Evolutionary conservation across 768 basidiomycete genomes (phyloP), one percentile per base, ranked within the genome.

Genomic region (Multifurca ochricompacta): DNA sequence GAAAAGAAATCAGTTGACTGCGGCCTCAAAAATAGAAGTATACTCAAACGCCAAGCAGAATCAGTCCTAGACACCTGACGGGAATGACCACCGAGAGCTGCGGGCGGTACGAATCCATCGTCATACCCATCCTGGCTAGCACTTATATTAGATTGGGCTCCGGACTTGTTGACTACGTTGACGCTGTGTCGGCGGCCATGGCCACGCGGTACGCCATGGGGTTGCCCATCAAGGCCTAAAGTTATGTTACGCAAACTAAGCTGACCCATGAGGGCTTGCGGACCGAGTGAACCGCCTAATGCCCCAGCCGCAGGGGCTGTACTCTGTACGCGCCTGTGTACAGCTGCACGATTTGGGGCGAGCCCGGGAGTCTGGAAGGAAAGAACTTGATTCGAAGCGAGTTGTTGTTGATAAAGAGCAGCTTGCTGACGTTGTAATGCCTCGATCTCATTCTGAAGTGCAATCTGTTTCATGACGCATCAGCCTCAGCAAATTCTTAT

Each of bases 181-280:
- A 94, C 91, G 59, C 90, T 92, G 68, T 93, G 90, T 53, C 92
- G 76, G 41, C 92, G 78, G 35, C 89, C 91, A 66, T 95, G 92
- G 23, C 88, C 88, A 55, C 88, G 82, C 45, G 87, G 86, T 43
- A 88, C 70, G 39, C 79, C 79, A 61, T 79, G 74, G 36, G 77
- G 67, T 62, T 85, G 84, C 11, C 77, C 78, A 63, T 87, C 87
- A 35, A 85, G 70, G 2, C 72, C 81, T 36, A 86, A 60, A 44
- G 69, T 71, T n/a, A 71, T 67, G 51, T 71, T 77, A 49, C 75
- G 77, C 60, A 87, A 84, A 48, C 76, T 79, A 62, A 87, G 86
- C 64, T 87, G 83, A 51, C 80, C 80, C 78, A 90, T 84, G 14
- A 77, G 75, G 57, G 75, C 75, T 61, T 79, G 78, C 44, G 74